Evolutionary conservation across 352 stramenopile species (phyloP).

Genomic region (Phytophthora rubi): DNA sequence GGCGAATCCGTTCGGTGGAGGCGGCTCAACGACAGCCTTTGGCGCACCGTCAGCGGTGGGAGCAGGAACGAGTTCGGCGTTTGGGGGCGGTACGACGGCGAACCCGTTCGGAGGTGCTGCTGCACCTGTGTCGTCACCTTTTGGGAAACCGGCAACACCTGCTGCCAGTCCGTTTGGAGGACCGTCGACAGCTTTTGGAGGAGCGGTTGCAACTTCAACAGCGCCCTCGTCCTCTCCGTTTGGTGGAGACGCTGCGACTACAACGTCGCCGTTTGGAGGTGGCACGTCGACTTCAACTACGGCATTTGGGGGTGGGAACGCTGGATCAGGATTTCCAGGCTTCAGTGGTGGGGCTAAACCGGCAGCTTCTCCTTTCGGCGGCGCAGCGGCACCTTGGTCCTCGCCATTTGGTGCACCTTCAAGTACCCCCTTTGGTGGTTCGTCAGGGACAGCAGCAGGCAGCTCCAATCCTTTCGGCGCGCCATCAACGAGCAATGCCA

Average conservation of each 20-base stretch:
- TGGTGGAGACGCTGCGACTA: conserved; percentile 17
- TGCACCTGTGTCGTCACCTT: conserved; percentile 29
- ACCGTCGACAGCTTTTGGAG: conserved; percentile 35
- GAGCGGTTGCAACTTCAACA: conserved; percentile 9
- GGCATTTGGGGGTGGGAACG: conserved; percentile 21
- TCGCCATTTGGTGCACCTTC: conserved; percentile 36
- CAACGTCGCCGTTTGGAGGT: conserved; percentile 35
- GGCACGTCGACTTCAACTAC: conserved; percentile 3
- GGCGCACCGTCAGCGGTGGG: conserved; percentile 32
- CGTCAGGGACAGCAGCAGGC: conserved; percentile 10
- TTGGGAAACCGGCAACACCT: conserved; percentile 30
- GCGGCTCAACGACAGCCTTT: conserved; percentile 35
- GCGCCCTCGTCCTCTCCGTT: conserved; percentile 33
- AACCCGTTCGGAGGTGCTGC: conserved; percentile 40
- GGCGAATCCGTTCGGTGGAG: conserved; percentile 43
- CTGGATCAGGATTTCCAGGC: conserved; percentile 13
- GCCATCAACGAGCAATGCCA: conserved; percentile 10
- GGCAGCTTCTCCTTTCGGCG: conserved; percentile 31
- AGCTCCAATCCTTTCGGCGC: conserved; percentile 29
- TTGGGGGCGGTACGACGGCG: conserved; percentile 20
- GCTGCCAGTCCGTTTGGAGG: conserved; percentile 46
- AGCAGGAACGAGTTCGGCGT: conserved; percentile 16
- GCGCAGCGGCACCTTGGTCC: conserved; percentile 6
- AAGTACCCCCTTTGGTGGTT: conserved; percentile 28
- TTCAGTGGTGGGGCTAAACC: conserved; percentile 16